A percentile compares a stretch with the other conserved stretches of the same genome.
Evolutionary conservation across 495 filamentous ascomycete genomes (phyloP).

Genomic region (Xanthoparmelia taractica): DNA sequence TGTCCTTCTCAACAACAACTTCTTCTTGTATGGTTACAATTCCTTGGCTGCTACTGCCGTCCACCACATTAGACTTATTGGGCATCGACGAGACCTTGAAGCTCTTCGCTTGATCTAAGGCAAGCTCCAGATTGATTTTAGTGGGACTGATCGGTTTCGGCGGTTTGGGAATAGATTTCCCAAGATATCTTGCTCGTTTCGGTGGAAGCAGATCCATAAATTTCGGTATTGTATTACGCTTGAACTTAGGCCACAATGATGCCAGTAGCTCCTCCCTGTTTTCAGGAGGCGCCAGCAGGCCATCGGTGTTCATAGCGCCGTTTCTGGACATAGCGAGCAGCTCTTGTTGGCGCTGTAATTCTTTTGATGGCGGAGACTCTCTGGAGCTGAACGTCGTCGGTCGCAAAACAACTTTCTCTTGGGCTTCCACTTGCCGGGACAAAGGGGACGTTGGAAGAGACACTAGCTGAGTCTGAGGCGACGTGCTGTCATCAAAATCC

Average conservation of each 20-base stretch:
- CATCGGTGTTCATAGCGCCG: constrained; percentile 32
- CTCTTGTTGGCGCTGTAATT: constrained; percentile 40
- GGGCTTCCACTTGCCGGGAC: not conserved
- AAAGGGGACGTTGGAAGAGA: not conserved
- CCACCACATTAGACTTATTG: constrained; percentile 44
- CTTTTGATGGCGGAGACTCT: constrained; percentile 20
- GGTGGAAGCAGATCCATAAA: constrained; percentile 70
- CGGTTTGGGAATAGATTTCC: constrained; percentile 60
- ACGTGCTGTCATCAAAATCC: constrained; percentile 19
- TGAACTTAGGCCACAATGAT: constrained; percentile 61
- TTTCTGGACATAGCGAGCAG: constrained; percentile 43
- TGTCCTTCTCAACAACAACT: constrained; percentile 39
- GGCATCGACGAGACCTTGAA: constrained; percentile 61
- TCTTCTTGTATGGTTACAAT: constrained; percentile 51
- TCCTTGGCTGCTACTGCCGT: constrained; percentile 52
- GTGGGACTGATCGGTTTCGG: constrained; percentile 77
- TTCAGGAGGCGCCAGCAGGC: constrained; percentile 51
- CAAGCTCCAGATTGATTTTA: constrained; percentile 78
- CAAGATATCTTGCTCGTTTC: constrained; percentile 61
- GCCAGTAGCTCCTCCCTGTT: constrained; percentile 60
- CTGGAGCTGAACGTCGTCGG: not conserved
- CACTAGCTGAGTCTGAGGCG: constrained; percentile 1
- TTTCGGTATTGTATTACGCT: constrained; percentile 52
- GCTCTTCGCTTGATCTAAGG: constrained; percentile 67
- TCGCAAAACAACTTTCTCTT: not conserved